Base-by-base conservation (phyloP, 2,329 filamentous ascomycete species). In the Cordyceps javanica region DNA sequence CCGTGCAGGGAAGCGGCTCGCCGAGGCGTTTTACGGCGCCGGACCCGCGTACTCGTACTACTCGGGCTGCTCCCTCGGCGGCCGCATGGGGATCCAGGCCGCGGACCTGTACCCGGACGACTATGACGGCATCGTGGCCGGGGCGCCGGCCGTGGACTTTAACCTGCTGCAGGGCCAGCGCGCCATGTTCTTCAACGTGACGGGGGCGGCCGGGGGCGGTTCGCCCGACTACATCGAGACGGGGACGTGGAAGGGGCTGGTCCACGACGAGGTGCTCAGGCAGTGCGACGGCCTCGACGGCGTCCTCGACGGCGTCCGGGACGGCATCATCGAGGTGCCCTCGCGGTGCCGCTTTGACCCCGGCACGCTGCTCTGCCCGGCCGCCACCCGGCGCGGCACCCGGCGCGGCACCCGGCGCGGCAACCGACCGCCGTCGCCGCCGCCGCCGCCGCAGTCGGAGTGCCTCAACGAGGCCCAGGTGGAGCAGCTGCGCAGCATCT, bases 1-100 rank as follows among this genome's bases (percentile, higher is more conserved):
- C 0, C 70, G 74, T 0, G 62, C 77, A 1, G 78, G 76, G 13
- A 84, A 81, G 63, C 59, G 72, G 19, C 68, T 85, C 21, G 71
- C 73, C 2, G 63, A 75, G 14, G 64, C 67, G 0, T 82, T 80
- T 66, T 85, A 85, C 62, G 68, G 68, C 2, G 60, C 58, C 3
- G 4, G 28, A 0, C 65, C 72, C 0, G 66, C 68, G 0, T 77
- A 76, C 54, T 77, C 74, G 0, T 86, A 85, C 67, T 85, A 78
- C 60, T 64, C 78, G 2, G 83, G 83, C 8, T 86, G 83, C 63
- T 85, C 81, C 0, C 78, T 80, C 0, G 83, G 84, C 7, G 82
- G 83, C 1, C 73, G 82, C 0, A 80, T 86, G 69, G 83, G 81
- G 3, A 69, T 82, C 34, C 80, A 79, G 55, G 75, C 77, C 7